These are phyloP conservation scores for Suillus placidus DNA, from an alignment of 768 basidiomycete species.

Conservation along the genomic window DNA sequence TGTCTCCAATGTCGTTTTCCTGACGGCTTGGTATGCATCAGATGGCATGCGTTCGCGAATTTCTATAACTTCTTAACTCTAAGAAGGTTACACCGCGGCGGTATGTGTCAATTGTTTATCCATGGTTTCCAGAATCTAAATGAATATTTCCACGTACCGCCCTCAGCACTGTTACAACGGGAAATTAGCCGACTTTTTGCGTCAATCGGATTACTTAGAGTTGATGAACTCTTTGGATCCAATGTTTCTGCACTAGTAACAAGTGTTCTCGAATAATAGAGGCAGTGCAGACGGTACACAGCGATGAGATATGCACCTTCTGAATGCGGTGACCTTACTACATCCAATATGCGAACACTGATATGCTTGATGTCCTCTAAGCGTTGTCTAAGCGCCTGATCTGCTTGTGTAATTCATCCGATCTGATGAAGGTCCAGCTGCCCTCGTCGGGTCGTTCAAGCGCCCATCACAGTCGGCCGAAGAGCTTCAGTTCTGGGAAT, in stretches of 20 bases:
- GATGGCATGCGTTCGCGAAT: not conserved
- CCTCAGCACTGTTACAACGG: not conserved
- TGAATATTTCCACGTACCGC: not conserved
- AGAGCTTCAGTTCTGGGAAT: not conserved
- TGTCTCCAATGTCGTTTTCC: not conserved
- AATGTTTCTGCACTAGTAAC: not conserved
- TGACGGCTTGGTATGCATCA: not conserved
- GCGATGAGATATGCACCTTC: not conserved
- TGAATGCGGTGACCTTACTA: not conserved
- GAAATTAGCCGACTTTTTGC: not conserved
- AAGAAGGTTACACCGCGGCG: not conserved
- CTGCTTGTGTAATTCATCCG: not conserved
- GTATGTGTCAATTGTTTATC: not conserved
- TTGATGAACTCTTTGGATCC: not conserved
- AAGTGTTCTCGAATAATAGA: not conserved
- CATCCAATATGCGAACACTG: not conserved
- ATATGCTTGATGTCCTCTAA: not conserved
- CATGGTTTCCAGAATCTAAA: not conserved
- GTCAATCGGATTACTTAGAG: not conserved
- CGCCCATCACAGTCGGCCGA: not conserved
- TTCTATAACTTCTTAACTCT: slow-evolving; percentile 3
- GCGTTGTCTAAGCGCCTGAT: not conserved
- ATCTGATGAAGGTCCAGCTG: not conserved
- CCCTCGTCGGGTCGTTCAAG: not conserved
- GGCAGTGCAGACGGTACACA: not conserved